phyloP scores from a whole-genome alignment of 1,284 basidiomycete species.

The Vanrija pseudolonga region DNA sequence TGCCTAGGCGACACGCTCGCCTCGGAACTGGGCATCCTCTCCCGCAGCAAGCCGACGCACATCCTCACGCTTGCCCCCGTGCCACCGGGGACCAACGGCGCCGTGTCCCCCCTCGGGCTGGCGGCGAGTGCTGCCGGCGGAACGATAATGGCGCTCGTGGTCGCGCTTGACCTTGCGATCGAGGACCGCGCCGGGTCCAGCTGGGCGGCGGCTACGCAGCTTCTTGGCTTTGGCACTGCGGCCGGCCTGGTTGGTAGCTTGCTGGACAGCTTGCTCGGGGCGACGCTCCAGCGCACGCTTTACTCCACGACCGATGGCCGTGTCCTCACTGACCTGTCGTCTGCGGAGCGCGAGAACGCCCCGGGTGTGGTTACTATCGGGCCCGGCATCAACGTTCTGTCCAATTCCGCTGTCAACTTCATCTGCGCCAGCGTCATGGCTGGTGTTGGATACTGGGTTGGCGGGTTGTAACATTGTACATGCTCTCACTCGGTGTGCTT shows the following conservation, averaged over 20 bases:
- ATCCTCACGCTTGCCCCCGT: constrained; percentile 69
- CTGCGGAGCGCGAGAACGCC: constrained; percentile 15
- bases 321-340: constrained; percentile 62
- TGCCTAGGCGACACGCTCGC: constrained; percentile 38
- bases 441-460: constrained; percentile 30
- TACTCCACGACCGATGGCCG: constrained; percentile 63
- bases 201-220: constrained; percentile 40
- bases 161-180: constrained; percentile 59
- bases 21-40: constrained; percentile 69
- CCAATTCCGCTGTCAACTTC: constrained; percentile 56
- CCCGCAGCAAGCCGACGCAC: constrained; percentile 62
- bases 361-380: constrained; percentile 59
- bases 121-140: constrained; percentile 72
- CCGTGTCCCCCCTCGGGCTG: constrained; percentile 70
- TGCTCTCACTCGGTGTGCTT: too few species aligned
- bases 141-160: constrained; percentile 61
- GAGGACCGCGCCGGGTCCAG: constrained; percentile 57
- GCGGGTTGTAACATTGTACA: constrained; percentile 1
- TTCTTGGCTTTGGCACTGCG: constrained; percentile 59
- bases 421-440: constrained; percentile 31
- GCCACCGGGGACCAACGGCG: constrained; percentile 90
- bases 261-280: constrained; percentile 80
- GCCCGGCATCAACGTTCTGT: constrained; percentile 63
- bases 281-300: constrained; percentile 76
- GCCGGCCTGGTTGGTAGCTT: constrained; percentile 72